Base-by-base conservation (phyloP, 1,284 basidiomycete genomes). In the Microbotryum intermedium region DNA sequence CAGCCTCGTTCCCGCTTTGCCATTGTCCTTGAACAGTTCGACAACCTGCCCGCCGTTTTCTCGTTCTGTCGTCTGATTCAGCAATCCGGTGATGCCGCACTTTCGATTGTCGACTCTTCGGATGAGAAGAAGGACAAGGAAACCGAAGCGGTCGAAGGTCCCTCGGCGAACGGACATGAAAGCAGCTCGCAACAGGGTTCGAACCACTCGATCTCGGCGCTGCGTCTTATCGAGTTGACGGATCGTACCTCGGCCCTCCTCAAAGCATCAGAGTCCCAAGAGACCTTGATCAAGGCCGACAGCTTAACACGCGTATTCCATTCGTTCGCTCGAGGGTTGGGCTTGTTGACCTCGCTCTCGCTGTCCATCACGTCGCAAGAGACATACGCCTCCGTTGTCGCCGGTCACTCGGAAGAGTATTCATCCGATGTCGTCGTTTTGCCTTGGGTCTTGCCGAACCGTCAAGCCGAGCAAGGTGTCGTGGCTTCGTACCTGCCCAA, bases 1-100 rank as follows among this genome's bases (percentile, higher is more conserved):
- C 34, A 46, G 4, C n/a, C 23, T 21, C 28, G 45, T 69, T 79
- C 78, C 1, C 78, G 83, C 28, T 85, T 94, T 71, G 82, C 87
- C 0, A 83, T 97, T 62, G 85, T 97, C 20, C 81, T 98, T n/a
- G 90, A 92, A 74, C 87, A 85, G 73, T 80, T 95, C 62, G 90
- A 93, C 67, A 89, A 97, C 72, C 77, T 98, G 8, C 76, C 79
- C 0, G 75, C 79, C 2, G 74, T 79, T 62, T 80, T 82, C 79
- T 76, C 78, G 50, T 74, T 81, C 59, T 73, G 78, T 20, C 76
- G 79, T 61, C 76, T 81, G 55, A 74, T 81, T 53, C 76, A 77
- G 60, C 74, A 76, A 10, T 64, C 53, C 29, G 5, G 23, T 26
- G 34, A 56, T 10, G 10, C n/a, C 5, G 25, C 50, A 9, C 20